A percentile compares a stretch with the other conserved stretches of the same genome.
These are phyloP conservation scores for Ascochyta pisi DNA, from an alignment of 2,329 filamentous ascomycete species.

Conservation along the genomic window DNA sequence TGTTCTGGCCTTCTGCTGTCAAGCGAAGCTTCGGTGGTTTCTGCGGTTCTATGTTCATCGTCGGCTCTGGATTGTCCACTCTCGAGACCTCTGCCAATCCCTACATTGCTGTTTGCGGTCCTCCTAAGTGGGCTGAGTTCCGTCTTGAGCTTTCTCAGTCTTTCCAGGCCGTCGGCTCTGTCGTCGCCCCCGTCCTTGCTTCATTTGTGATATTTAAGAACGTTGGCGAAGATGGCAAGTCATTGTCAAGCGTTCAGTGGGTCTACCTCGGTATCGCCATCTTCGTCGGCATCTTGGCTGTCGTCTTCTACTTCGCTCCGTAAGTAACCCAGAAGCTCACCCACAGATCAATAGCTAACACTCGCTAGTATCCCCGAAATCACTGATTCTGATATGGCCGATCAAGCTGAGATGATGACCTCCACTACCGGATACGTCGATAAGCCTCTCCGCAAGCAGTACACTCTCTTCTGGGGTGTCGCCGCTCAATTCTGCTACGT, in stretches of 20 bases:
- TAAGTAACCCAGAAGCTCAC: neutral
- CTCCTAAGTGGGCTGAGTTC: slow-evolving; percentile 75
- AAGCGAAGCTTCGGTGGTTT: slow-evolving; percentile 77
- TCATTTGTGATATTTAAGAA: slow-evolving; percentile 75
- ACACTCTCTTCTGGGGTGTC: slow-evolving; percentile 47
- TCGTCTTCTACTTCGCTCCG: slow-evolving; percentile 69
- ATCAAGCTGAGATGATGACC: slow-evolving; percentile 43
- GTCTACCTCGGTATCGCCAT: slow-evolving; percentile 80
- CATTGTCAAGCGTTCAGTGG: slow-evolving; percentile 75
- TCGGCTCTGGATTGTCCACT: slow-evolving; percentile 74
- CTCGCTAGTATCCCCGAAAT: slow-evolving; percentile 65
- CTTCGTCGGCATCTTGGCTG: slow-evolving; percentile 72
- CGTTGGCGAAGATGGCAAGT: slow-evolving; percentile 62
- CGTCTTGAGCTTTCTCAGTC: slow-evolving; percentile 80
- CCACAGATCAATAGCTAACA: neutral
- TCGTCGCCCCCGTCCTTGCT: slow-evolving; percentile 75
- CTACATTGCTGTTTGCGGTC: slow-evolving; percentile 77
- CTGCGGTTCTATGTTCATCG: slow-evolving; percentile 73
- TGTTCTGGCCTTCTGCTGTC: slow-evolving; percentile 84
- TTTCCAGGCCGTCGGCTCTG: slow-evolving; percentile 77
- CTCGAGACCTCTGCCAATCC: slow-evolving; percentile 81
- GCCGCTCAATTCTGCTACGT: slow-evolving; percentile 63
- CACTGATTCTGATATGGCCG: slow-evolving; percentile 70
- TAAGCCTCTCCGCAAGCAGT: slow-evolving; percentile 70
- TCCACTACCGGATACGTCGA: slow-evolving; percentile 60